Base-by-base conservation (phyloP, 2,329 filamentous ascomycete species). In the Stachybotrys chartarum region DNA sequence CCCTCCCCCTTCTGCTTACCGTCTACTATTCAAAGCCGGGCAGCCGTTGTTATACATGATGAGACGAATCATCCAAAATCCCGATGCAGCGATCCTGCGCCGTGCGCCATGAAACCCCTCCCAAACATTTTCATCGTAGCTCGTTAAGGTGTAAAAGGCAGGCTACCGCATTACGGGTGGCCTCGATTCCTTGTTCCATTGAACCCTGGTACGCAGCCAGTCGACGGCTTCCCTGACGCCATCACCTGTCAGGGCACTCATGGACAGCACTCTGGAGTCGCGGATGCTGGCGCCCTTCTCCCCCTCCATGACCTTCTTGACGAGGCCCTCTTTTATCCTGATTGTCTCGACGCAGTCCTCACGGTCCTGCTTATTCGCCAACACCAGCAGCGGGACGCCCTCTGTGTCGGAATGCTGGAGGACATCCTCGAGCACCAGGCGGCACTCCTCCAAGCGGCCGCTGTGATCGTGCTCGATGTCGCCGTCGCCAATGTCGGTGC, bases 271-370 rank as follows among this genome's bases (percentile, higher is more conserved):
- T 58, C 94, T 81, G 66, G 90, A 95, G 75, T 99, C 94, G 60
- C 93, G 82, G 54, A 97, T 90, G 59, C 86, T 88, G 47, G 81
- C 82, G 0, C 91, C 91, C 74, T 93, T 94, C 68, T 96, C 90
- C 18, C 94, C 90, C 76, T 97, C 92, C 76, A 96, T 94, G 24
- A 99, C 92, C 75, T 89, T 91, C 73, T 96, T 88, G 53, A 99
- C 92, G 54, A 97, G 78, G 0, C 93, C 94, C 71, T 99, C 94
- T 75, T 99, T 99, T 68, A 99, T 97, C 61, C 91, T 80, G 57
- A 97, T 93, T 2, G 97, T 94, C 78, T 99, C 94, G 53, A 97
- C 90, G 63, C 93, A 97, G 72, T 97, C 94, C 73, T 99, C 94
- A 2, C 93, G 78, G 70, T 99, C 94, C 75, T 99, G 94, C 75